These are phyloP conservation scores for Erodium moschatum DNA, from an alignment of 441 rosid species.

Conservation along the genomic window DNA sequence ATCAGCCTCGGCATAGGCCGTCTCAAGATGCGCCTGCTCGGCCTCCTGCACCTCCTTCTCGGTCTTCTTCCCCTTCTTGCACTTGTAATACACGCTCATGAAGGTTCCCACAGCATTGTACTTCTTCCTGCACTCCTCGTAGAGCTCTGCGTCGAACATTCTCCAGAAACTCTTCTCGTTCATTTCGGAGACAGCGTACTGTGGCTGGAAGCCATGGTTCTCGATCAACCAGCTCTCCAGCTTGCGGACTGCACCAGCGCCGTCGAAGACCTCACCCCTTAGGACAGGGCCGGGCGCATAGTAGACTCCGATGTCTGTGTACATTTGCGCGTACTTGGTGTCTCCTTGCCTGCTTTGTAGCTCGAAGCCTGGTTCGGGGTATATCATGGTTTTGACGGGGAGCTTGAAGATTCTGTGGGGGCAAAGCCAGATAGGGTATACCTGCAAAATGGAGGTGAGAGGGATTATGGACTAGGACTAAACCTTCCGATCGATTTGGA, in stretches of 20 bases:
- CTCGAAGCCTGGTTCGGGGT: slow-evolving; percentile 90
- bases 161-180: slow-evolving; percentile 92
- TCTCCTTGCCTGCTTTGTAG: slow-evolving; percentile 78
- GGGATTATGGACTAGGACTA: no score
- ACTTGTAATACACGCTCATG: slow-evolving; percentile 96
- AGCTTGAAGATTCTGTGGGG: slow-evolving; percentile 82
- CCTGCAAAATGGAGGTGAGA: slow-evolving; percentile 27
- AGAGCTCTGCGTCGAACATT: slow-evolving; percentile 81
- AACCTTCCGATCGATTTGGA: no score
- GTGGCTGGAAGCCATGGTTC: slow-evolving; percentile 91
- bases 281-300: slow-evolving; percentile 80
- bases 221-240: slow-evolving; percentile 91
- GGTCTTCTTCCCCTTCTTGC: slow-evolving; percentile 93
- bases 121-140: slow-evolving; percentile 74
- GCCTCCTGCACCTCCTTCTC: slow-evolving; percentile 97
- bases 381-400: slow-evolving; percentile 75
- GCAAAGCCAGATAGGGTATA: slow-evolving; percentile 93
- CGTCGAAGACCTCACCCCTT: slow-evolving; percentile 85
- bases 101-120: slow-evolving; percentile 88
- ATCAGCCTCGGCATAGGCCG: slow-evolving; percentile 59
- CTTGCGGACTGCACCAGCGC: slow-evolving; percentile 68
- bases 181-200: slow-evolving; percentile 89
- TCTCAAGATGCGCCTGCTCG: slow-evolving; percentile 77
- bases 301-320: slow-evolving; percentile 87
- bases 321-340: slow-evolving; percentile 84